Evolutionary conservation across 768 basidiomycete genomes (phyloP), one percentile per base, ranked within the genome.

Genomic region (Nidularia sp.): DNA sequence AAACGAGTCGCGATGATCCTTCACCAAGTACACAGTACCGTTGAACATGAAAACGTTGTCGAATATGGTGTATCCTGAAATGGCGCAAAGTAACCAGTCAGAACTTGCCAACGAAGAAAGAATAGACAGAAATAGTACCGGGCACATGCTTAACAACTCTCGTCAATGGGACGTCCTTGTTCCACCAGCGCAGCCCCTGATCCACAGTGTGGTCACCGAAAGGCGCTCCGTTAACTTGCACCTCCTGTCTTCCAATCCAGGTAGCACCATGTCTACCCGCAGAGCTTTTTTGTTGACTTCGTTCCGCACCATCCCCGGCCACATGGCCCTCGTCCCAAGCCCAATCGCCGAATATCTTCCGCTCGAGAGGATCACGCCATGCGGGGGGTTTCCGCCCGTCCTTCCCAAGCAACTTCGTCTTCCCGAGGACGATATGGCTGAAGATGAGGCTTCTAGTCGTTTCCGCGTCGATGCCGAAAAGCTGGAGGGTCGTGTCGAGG

Each of bases 41-140:
- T 88, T 84, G 59, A 79, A 72, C n/a, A 88, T 67, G 60, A 87
- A 81, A n/a, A 91, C 76, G 54, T 90, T 87, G 60, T 94, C 90
- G 51, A 95, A 72, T 43, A 93, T 80, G 0, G 89, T 92, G 69
- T 85, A 90, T 3, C 93, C 93, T 94, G 57, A 18, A 45, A 45
- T 12, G 8, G 22, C 44, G 10, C 44, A 18, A 9, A 45, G 10
- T n/a, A 39, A 39, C n/a, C 8, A 39, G 36, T 8, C 9, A 9
- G 36, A 9, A 39, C 36, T 8, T 39, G 8, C 36, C 8, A 9
- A n/a, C 8, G 36, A 8, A n/a, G n/a, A 39, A 39, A 8, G 36
- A 9, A 8, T 39, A n/a, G n/a, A 9, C 9, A 39, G n/a, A 25
- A 25, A 45, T 12, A 10, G 9, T 45, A 88, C 89, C 89, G 57